Evolutionary conservation across 2,329 filamentous ascomycete species (phyloP), one percentile per base, ranked within the genome.

Genomic region (Coniosporium uncinatum): DNA sequence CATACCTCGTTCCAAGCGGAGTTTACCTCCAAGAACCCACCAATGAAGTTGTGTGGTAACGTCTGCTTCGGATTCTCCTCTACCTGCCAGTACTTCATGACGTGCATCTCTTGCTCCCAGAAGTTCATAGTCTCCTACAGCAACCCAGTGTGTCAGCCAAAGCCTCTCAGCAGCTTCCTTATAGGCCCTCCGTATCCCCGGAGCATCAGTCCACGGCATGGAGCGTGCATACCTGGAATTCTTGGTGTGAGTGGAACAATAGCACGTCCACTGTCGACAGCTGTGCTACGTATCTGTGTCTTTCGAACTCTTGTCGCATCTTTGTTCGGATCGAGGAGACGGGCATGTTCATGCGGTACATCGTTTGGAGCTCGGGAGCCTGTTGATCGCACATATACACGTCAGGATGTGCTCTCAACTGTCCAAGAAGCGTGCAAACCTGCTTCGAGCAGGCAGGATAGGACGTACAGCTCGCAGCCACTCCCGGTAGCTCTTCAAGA

Each of bases 61-160:
- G 79, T 81, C 54, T 79, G 74, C 52, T 73, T 88, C 63, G 74
- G 85, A 64, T 80, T 88, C 73, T 81, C 88, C 66, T 97, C 90
- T 55, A 82, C 77, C 61, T 90, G 82, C 77, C 97, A 98, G 69
- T 95, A 98, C 56, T 93, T 89, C 78, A 98, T 88, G 53, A 98
- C 78, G 64, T 98, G 93, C 49, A 86, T 86, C 47, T 90, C 76
- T 69, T 98, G 93, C 70, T 96, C 95, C 93, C 93, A 98, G 76
- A 86, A 98, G 73, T 98, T 98, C 75, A 98, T 81, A 41, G 87
- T 98, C 76, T 98, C 93, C 90, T 96, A 54, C 43, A 21, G 22
- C n/a, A 14, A 3, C 5, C 42, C 16, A 49, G 43, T 33, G 37
- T 22, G 16, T 19, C 11, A 8, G 16, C 14, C 29, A 16, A n/a